Evolutionary conservation across 2,329 filamentous ascomycete species (phyloP).

Genomic region (Pseudogymnoascus sp.): DNA sequence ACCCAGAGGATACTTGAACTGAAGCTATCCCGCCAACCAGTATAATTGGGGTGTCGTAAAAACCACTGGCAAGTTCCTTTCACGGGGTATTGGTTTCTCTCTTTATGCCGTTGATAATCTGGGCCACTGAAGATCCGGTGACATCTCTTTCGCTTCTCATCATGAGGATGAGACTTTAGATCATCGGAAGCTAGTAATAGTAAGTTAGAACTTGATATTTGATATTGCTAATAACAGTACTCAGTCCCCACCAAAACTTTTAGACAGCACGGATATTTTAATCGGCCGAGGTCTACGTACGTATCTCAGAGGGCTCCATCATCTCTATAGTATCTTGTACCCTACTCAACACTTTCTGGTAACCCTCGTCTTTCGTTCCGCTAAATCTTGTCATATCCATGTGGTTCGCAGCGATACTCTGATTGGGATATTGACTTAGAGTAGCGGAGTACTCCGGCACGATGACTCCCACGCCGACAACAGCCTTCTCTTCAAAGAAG

Average conservation of each 20-base stretch:
- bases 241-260: too few species aligned
- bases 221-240: too few species aligned
- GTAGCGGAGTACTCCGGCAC: slow-evolving; percentile 10
- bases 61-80: slow-evolving; percentile 30
- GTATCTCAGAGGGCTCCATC: not conserved
- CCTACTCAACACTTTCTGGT: slow-evolving; percentile 14
- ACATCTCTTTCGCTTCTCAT: not conserved
- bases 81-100: slow-evolving; percentile 22
- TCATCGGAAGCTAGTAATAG: not conserved
- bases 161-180: not conserved
- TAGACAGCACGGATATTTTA: too few species aligned
- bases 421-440: slow-evolving; percentile 14
- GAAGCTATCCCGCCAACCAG: slow-evolving; percentile 23
- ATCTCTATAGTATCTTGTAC: not conserved
- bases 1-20: slow-evolving; percentile 29
- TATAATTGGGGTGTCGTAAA: slow-evolving; percentile 27
- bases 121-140: not conserved
- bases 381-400: slow-evolving; percentile 19
- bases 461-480: slow-evolving; percentile 10
- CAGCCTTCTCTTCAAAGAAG: slow-evolving; percentile 14
- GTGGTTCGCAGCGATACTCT: slow-evolving; percentile 17
- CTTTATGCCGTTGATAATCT: slow-evolving; percentile 30
- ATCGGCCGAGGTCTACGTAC: not conserved
- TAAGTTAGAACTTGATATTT: not conserved
- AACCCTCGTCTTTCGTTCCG: slow-evolving; percentile 12